Percentiles rank a stretch among this genome's conserved stretches.
phyloP scores from a whole-genome alignment of 805 yeast species.

The Metschnikowia noctiluminum region DNA sequence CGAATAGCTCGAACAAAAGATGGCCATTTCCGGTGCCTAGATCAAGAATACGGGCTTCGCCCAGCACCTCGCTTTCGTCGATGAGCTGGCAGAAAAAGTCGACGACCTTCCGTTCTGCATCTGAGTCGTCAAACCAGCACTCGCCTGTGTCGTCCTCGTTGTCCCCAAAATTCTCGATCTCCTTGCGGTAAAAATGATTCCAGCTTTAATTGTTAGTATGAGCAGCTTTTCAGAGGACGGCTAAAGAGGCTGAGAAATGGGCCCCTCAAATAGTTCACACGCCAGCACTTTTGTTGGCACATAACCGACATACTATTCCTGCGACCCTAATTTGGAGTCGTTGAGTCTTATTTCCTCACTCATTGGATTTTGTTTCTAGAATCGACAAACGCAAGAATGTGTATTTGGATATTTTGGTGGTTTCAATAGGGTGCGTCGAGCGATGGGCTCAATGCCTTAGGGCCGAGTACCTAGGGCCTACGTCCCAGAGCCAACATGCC shows the following conservation, averaged over 20 bases:
- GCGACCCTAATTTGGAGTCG: constrained; percentile 82
- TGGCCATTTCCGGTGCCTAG: constrained; percentile 98
- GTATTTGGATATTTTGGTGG: background rate
- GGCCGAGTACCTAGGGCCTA: too few species aligned
- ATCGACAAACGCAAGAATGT: background rate
- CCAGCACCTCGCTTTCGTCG: constrained; percentile 14
- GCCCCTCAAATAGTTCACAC: too few species aligned
- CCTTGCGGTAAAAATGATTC: constrained; percentile 82
- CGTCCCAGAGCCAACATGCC: too few species aligned
- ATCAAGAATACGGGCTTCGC: constrained; percentile 54
- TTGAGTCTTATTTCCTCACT: constrained; percentile 47
- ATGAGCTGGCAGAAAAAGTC: constrained; percentile 52
- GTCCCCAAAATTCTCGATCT: constrained; percentile 63
- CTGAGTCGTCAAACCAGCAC: constrained; percentile 94
- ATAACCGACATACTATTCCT: constrained; percentile 54
- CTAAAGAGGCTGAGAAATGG: too few species aligned
- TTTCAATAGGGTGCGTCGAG: too few species aligned
- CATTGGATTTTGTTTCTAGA: background rate
- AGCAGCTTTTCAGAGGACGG: background rate
- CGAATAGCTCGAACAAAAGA: constrained; percentile 62
- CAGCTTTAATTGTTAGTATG: constrained; percentile 47
- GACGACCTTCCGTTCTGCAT: constrained; percentile 84
- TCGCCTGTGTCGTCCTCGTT: constrained; percentile 90
- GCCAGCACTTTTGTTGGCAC: too few species aligned
- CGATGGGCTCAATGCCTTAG: too few species aligned